Base-by-base conservation (phyloP, 2,329 filamentous ascomycete genomes). In the Aspergillus felis region DNA sequence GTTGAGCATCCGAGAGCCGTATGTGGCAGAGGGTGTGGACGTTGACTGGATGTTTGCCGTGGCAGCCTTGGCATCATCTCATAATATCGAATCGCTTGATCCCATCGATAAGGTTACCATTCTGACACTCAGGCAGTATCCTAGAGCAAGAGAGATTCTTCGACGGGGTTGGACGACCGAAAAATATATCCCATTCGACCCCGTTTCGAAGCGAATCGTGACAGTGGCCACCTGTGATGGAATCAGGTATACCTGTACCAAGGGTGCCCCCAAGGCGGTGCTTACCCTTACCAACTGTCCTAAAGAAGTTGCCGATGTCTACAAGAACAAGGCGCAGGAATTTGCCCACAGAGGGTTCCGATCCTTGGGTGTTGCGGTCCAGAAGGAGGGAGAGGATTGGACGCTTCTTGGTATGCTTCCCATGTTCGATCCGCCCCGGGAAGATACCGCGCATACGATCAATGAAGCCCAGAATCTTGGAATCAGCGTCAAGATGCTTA, bases 41-140 rank as follows among this genome's bases (percentile, higher is more conserved):
- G 83, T 90, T 70, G 88, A 91, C 78, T 91, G 88, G 87, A 90
- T 91, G 87, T 91, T 91, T 85, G 87, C 88, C 55, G 88, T 89
- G 61, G 88, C 88, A 57, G 88, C 87, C 57, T 81, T 91, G 24
- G 88, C 88, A 52, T 90, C 87, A 44, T 91, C 88, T 35, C 88
- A 91, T 78, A 91, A 91, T 74, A 83, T 89, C 74, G 87, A 89
- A 76, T 87, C 87, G 42, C 82, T 91, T 56, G 88, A 91, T 71
- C 88, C 88, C 29, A 91, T 91, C 67, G 88, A 91, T 76, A 91
- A 91, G 76, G 86, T 91, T 65, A 91, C 87, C 56, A 87, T 91
- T 61, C 79, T 91, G 50, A 88, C 87, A 38, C 83, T 91, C 62
- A 86, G 89, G 74, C 82, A 86, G 61, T 91, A 90, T 74, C 88